phyloP scores from a whole-genome alignment of 495 filamentous ascomycete genomes.

The Penicillium macrosclerotiorum region DNA sequence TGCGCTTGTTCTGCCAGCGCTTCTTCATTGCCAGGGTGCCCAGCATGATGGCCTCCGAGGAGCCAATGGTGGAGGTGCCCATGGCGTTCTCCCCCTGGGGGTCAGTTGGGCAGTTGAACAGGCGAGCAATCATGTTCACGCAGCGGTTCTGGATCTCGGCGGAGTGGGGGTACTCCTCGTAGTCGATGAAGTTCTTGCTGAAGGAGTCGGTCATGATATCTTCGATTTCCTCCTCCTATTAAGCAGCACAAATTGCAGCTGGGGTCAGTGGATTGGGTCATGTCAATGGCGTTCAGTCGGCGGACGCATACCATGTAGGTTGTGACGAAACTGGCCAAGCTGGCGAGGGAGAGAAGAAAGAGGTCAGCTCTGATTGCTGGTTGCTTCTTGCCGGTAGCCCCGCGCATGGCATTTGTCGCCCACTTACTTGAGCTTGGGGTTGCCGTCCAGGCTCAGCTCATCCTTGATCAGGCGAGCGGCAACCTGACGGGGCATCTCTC shows the following conservation, averaged over 20 bases:
- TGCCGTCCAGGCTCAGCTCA: conserved; percentile 85
- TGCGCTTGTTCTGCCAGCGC: conserved; percentile 83
- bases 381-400: neutral
- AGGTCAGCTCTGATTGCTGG: neutral
- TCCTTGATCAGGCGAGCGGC: conserved; percentile 96
- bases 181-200: conserved; percentile 92
- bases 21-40: conserved; percentile 92
- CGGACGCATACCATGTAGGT: conserved; percentile 30
- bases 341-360: conserved; percentile 10
- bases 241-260: neutral
- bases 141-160: conserved; percentile 92
- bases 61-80: conserved; percentile 83
- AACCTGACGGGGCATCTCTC: conserved; percentile 84
- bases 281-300: no score
- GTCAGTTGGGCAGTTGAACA: conserved; percentile 70
- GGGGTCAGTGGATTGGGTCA: no score
- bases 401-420: conserved; percentile 55
- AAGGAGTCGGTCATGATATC: conserved; percentile 86
- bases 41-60: conserved; percentile 89
- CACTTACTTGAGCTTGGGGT: conserved; percentile 77
- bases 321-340: conserved; percentile 28
- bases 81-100: conserved; percentile 56
- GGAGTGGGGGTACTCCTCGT: conserved; percentile 86
- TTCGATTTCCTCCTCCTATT: conserved; percentile 82
- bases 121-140: conserved; percentile 87